Evolutionary conservation across 768 basidiomycete species (phyloP).

Genomic region (Lentinula aciculospora): DNA sequence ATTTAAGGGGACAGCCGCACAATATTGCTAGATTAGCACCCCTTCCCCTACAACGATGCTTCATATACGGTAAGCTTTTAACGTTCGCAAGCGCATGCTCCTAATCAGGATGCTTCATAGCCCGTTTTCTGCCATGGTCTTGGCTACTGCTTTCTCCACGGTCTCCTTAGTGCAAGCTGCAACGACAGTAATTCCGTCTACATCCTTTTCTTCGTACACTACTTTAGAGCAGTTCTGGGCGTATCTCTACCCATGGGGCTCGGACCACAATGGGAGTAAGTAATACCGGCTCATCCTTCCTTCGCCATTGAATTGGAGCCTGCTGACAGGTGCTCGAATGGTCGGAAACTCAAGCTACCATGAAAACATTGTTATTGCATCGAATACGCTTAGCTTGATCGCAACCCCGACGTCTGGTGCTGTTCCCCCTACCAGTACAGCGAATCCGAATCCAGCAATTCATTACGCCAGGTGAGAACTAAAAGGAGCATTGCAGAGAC

Average conservation of each 20-base stretch:
- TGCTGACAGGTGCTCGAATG: conserved; percentile 34
- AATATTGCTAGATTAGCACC: neutral
- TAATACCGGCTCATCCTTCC: neutral
- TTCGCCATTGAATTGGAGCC: neutral
- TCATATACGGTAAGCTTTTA: neutral
- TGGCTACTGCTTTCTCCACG: conserved; percentile 6
- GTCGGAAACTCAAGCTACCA: conserved; percentile 34
- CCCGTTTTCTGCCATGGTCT: neutral
- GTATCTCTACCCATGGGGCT: conserved; percentile 42
- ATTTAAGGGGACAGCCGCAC: neutral
- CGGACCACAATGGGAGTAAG: conserved; percentile 40
- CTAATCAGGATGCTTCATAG: neutral
- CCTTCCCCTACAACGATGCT: neutral
- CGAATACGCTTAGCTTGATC: conserved; percentile 32
- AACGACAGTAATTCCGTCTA: conserved; percentile 34
- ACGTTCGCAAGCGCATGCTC: neutral
- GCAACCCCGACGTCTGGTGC: conserved; percentile 35
- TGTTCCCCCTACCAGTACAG: conserved; percentile 31
- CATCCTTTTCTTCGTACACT: conserved; percentile 32
- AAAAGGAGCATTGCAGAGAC: neutral
- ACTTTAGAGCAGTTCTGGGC: conserved; percentile 34
- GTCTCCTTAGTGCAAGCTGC: conserved; percentile 18
- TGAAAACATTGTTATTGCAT: conserved; percentile 29
- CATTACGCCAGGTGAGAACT: conserved; percentile 30
- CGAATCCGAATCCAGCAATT: conserved; percentile 36